A percentile compares a stretch with the other conserved stretches of the same genome.
phyloP scores from a whole-genome alignment of 805 yeast genomes.

The Torulaspora indica region DNA sequence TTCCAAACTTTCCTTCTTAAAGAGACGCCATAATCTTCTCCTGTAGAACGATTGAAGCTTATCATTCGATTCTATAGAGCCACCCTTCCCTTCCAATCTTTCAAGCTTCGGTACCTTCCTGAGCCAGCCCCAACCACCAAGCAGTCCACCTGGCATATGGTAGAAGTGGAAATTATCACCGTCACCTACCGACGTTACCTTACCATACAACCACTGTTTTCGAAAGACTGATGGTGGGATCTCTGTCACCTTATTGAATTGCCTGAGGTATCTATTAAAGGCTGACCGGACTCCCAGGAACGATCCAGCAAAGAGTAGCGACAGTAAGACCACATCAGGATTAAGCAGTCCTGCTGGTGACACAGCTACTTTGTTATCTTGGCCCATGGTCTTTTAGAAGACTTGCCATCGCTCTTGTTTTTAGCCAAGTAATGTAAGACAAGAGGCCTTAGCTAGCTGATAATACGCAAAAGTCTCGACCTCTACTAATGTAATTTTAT shows the following conservation, averaged over 20 bases:
- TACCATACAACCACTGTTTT: constrained; percentile 52
- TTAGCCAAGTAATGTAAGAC: not conserved
- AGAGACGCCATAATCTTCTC: constrained; percentile 3
- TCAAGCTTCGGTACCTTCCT: constrained; percentile 56
- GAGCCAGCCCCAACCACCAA: constrained; percentile 93
- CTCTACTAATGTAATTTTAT: too few relatives aligned
- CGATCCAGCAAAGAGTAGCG: constrained; percentile 37
- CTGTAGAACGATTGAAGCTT: constrained; percentile 5
- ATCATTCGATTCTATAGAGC: constrained; percentile 1
- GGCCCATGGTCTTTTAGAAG: constrained; percentile 6
- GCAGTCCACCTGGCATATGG: constrained; percentile 87
- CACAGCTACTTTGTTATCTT: constrained; percentile 6
- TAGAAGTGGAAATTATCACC: constrained; percentile 91
- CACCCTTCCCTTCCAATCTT: constrained; percentile 4
- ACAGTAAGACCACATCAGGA: constrained; percentile 24
- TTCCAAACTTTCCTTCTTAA: constrained; percentile 7
- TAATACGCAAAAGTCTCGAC: too few relatives aligned
- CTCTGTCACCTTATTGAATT: constrained; percentile 46
- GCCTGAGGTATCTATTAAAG: constrained; percentile 45
- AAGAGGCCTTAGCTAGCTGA: not conserved
- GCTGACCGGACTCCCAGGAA: constrained; percentile 42
- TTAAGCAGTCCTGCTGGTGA: constrained; percentile 4
- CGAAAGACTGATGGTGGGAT: constrained; percentile 48
- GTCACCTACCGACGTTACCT: constrained; percentile 87
- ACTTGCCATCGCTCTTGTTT: not conserved